Conservation (phyloP, 129 eudicot species). For the Lonicera japonica region DNA sequence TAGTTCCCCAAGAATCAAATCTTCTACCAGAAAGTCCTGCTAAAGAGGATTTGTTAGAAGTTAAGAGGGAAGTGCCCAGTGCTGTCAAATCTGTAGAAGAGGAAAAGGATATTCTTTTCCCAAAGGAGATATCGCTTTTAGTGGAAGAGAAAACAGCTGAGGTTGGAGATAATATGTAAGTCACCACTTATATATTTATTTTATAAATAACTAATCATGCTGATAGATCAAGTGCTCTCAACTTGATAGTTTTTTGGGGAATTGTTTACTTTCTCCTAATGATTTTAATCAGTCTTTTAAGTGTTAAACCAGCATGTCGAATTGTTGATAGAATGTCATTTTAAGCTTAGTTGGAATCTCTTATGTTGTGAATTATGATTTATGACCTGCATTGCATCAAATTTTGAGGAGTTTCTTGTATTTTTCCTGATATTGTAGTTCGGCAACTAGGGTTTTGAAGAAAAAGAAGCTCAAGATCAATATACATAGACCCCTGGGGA, state of each 20-base stretch:
- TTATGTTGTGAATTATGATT: no score
- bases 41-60: slow-evolving; percentile 31
- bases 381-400: background rate
- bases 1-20: slow-evolving; percentile 20
- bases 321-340: no score
- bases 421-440: slow-evolving; percentile 31
- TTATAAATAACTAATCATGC: no score
- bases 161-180: slow-evolving; percentile 33
- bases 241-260: no score
- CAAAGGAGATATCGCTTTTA: slow-evolving; percentile 29
- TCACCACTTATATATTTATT: no score
- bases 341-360: no score
- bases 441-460: slow-evolving; percentile 57
- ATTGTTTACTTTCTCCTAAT: no score
- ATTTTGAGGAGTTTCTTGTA: slow-evolving; percentile 4
- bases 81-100: slow-evolving; percentile 24
- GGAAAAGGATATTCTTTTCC: slow-evolving; percentile 37
- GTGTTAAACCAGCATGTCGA: no score
- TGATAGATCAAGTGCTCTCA: no score
- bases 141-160: slow-evolving; percentile 30
- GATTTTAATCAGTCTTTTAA: no score
- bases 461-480: slow-evolving; percentile 94
- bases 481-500: slow-evolving; percentile 78
- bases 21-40: slow-evolving; percentile 30
- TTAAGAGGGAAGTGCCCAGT: slow-evolving; percentile 9